Conservation (phyloP, 2,329 filamentous ascomycete species). For the Penicillium digitatum region DNA sequence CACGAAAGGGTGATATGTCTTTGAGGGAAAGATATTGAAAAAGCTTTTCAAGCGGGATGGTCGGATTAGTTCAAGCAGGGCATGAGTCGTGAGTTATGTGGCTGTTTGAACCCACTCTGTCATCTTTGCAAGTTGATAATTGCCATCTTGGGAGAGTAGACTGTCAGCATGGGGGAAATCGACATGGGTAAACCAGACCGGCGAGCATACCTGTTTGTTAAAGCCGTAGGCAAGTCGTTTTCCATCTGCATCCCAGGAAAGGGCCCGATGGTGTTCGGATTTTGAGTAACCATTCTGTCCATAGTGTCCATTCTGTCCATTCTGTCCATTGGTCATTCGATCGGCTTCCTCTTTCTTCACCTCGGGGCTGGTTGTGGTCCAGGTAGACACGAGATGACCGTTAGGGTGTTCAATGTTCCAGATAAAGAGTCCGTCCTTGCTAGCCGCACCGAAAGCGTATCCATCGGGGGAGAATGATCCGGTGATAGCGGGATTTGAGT, state of each 20-base stretch:
- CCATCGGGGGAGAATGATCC: slow-evolving; percentile 48
- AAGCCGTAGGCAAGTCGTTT: slow-evolving; percentile 51
- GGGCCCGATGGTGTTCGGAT: slow-evolving; percentile 35
- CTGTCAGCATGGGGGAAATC: neutral
- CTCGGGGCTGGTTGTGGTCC: slow-evolving; percentile 31
- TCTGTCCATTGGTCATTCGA: slow-evolving; percentile 35
- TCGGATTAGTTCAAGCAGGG: slow-evolving; percentile 2
- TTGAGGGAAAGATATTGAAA: slow-evolving; percentile 1
- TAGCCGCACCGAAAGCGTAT: slow-evolving; percentile 45
- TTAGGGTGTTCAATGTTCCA: slow-evolving; percentile 46
- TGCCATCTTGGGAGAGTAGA: slow-evolving; percentile 28
- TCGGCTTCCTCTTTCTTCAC: slow-evolving; percentile 34
- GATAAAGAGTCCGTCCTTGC: slow-evolving; percentile 43
- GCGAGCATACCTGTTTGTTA: slow-evolving; percentile 45
- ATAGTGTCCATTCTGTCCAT: slow-evolving; percentile 34
- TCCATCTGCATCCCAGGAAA: slow-evolving; percentile 54
- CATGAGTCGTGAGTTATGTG: slow-evolving; percentile 7
- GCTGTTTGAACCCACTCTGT: slow-evolving; percentile 11
- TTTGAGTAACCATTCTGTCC: slow-evolving; percentile 34
- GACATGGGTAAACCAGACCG: neutral
- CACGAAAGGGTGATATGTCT: slow-evolving; percentile 7
- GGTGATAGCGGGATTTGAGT: slow-evolving; percentile 39
- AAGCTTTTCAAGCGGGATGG: slow-evolving; percentile 1
- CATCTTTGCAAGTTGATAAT: slow-evolving; percentile 41
- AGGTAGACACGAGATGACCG: slow-evolving; percentile 42